A percentile compares a stretch with the other conserved stretches of the same genome.
Conservation (phyloP, 208 protist species). For the Leishmania tropica region DNA sequence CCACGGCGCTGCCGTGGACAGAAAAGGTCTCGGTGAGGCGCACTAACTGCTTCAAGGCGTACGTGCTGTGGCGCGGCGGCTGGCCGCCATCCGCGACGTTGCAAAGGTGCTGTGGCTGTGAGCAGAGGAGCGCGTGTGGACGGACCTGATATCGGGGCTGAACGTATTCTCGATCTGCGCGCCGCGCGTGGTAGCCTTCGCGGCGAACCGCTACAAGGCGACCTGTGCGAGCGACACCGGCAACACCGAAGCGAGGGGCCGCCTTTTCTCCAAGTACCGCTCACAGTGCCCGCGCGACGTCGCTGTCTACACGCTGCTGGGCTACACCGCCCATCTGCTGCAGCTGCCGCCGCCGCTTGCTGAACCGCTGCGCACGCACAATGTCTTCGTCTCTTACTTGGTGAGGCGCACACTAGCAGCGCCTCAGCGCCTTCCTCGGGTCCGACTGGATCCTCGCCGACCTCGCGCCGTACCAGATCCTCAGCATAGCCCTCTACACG, state of each 20-base stretch:
- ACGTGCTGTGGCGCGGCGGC: neutral
- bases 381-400: constrained; percentile 77
- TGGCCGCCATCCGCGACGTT: neutral
- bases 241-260: neutral
- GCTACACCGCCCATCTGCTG: constrained; percentile 80
- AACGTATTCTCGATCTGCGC: neutral
- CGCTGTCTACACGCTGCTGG: constrained; percentile 58
- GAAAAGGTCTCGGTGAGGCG: neutral
- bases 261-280: constrained; percentile 41
- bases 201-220: too few relatives aligned
- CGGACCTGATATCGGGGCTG: neutral
- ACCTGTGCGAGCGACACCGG: too few relatives aligned
- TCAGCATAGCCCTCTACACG: constrained; percentile 56
- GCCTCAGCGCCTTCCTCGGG: constrained; percentile 52
- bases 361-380: constrained; percentile 84
- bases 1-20: neutral
- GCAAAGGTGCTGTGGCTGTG: neutral
- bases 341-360: constrained; percentile 86
- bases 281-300: constrained; percentile 35
- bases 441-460: constrained; percentile 76
- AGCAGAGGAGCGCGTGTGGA: neutral
- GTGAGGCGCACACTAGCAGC: constrained; percentile 38
- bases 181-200: neutral
- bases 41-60: neutral
- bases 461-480: constrained; percentile 84